Evolutionary conservation across 139 green algal genomes (phyloP).

Genomic region (Desmodesmus armatus): DNA sequence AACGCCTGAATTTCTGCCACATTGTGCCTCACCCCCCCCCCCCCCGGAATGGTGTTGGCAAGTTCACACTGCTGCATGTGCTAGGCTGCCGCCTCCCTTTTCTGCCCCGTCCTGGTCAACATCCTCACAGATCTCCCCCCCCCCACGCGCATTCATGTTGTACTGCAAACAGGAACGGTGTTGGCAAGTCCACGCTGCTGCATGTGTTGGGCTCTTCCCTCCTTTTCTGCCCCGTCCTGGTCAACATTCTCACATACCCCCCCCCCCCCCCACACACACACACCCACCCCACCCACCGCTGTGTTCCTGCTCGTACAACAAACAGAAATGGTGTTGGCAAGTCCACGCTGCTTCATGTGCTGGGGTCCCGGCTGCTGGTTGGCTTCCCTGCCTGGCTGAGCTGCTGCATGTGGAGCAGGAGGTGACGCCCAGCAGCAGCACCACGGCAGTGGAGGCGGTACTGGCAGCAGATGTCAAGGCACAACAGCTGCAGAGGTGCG

Average conservation of each 20-base stretch:
- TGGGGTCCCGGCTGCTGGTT: conserved; percentile 29
- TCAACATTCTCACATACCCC: no score
- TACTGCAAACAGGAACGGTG: background rate
- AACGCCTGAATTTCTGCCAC: background rate
- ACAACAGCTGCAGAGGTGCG: conserved; percentile 32
- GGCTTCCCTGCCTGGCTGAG: conserved; percentile 25
- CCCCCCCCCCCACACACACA: no score
- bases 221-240: background rate
- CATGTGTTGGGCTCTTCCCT: background rate
- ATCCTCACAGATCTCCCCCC: background rate
- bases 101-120: background rate
- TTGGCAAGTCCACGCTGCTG: conserved; percentile 9
- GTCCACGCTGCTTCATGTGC: conserved; percentile 29
- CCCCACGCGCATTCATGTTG: background rate
- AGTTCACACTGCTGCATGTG: background rate
- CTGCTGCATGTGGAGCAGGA: conserved; percentile 36
- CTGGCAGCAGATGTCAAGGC: conserved; percentile 14
- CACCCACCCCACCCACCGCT: no score
- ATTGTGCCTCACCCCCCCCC: background rate
- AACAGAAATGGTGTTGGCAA: conserved; percentile 37
- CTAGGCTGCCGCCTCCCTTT: no score
- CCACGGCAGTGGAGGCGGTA: conserved; percentile 23
- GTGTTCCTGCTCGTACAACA: no score
- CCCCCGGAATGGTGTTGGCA: background rate
- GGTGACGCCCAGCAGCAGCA: background rate